Percentiles rank a stretch among this genome's conserved stretches.
These are phyloP conservation scores for Hygrophila difformis DNA, from an alignment of 257 asterid genomes.

Conservation along the genomic window DNA sequence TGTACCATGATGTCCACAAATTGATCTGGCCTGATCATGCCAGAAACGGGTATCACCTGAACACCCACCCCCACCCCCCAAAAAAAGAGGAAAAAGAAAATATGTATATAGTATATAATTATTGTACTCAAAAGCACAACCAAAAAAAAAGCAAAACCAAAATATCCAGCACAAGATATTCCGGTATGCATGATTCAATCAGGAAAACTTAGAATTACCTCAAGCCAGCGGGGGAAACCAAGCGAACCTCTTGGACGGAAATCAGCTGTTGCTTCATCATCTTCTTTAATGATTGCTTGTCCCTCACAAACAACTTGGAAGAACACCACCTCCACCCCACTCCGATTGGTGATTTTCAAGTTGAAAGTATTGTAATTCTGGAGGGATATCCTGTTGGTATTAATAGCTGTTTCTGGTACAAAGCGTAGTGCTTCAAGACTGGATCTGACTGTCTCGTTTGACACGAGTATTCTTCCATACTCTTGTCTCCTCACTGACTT, in stretches of 20 bases:
- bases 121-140: too few species aligned
- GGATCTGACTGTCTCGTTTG: constrained; percentile 37
- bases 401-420: constrained; percentile 55
- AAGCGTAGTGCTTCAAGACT: constrained; percentile 40
- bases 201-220: constrained; percentile 40
- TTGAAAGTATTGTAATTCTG: constrained; percentile 64
- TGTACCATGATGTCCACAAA: constrained; percentile 45
- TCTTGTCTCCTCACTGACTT: constrained; percentile 68
- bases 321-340: constrained; percentile 45
- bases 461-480: constrained; percentile 47
- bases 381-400: constrained; percentile 40
- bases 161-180: too few species aligned
- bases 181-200: too few species aligned
- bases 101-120: too few species aligned
- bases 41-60: constrained; percentile 84
- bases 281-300: constrained; percentile 50
- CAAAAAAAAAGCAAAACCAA: too few species aligned
- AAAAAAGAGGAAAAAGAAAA: too few species aligned
- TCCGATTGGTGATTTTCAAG: constrained; percentile 58
- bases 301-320: constrained; percentile 59
- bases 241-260: constrained; percentile 54
- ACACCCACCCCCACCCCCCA: too few species aligned
- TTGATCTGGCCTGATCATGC: constrained; percentile 61
- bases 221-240: constrained; percentile 88
- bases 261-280: constrained; percentile 35